A percentile compares a stretch with the other conserved stretches of the same genome.
Evolutionary conservation across 1,284 basidiomycete genomes (phyloP).

Genomic region (Psilocybe mexicana): DNA sequence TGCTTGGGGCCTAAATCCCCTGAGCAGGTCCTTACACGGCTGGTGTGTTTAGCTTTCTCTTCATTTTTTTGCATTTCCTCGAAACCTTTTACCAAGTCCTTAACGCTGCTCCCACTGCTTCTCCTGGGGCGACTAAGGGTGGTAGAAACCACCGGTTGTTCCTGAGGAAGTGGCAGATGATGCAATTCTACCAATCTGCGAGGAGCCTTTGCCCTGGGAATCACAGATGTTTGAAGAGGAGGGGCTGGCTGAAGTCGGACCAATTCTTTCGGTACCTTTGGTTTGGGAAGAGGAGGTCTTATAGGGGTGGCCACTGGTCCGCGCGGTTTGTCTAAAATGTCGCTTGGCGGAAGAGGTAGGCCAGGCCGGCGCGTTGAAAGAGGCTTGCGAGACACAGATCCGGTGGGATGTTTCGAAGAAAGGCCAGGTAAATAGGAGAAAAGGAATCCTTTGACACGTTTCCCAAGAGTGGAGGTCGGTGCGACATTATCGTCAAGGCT

Average conservation of each 20-base stretch:
- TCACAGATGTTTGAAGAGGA: conserved; percentile 28
- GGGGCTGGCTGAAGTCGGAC: conserved; percentile 59
- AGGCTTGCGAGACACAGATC: conserved; percentile 5
- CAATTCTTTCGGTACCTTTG: conserved; percentile 58
- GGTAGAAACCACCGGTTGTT: conserved; percentile 17
- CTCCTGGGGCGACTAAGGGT: conserved; percentile 39
- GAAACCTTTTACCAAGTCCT: conserved; percentile 63
- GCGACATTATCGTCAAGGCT: not conserved
- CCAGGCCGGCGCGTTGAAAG: conserved; percentile 29
- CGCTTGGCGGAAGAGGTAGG: conserved; percentile 54
- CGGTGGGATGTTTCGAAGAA: conserved; percentile 31
- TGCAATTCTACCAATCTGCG: conserved; percentile 19
- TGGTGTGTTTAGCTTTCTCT: not conserved
- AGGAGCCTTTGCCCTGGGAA: not conserved
- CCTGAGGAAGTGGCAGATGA: conserved; percentile 11
- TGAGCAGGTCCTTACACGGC: not conserved
- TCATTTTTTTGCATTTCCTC: conserved; percentile 46
- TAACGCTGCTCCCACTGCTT: conserved; percentile 67
- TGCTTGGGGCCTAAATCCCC: not conserved
- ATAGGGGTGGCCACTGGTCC: conserved; percentile 60
- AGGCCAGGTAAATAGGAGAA: conserved; percentile 62
- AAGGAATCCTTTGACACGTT: conserved; percentile 51
- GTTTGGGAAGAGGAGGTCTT: conserved; percentile 44
- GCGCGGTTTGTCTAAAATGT: conserved; percentile 48
- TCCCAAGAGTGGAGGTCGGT: conserved; percentile 31